These are phyloP conservation scores for Camelina neglecta DNA, from an alignment of 345 rosid genomes.

Conservation along the genomic window DNA sequence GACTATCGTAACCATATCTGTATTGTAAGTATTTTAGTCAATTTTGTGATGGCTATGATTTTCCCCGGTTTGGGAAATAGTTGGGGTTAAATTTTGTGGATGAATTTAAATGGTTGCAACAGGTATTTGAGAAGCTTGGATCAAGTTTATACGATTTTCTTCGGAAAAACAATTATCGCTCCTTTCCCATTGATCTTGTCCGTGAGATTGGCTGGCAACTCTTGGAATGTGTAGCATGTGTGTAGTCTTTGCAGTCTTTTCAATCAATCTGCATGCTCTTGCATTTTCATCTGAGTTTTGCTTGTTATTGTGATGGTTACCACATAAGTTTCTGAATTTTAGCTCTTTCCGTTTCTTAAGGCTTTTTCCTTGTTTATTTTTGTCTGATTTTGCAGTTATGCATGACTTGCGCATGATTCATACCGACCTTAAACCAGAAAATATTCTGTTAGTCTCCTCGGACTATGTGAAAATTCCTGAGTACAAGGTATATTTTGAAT, in stretches of 20 bases:
- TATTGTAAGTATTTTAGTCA: conserved; percentile 87
- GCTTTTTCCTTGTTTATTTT: neutral
- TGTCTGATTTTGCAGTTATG: conserved; percentile 66
- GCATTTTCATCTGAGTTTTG: conserved; percentile 38
- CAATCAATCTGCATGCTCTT: conserved; percentile 23
- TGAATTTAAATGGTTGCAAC: conserved; percentile 82
- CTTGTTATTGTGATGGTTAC: conserved; percentile 31
- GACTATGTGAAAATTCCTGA: conserved; percentile 83
- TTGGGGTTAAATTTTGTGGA: conserved; percentile 75
- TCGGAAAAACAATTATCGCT: conserved; percentile 97
- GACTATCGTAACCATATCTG: conserved; percentile 99
- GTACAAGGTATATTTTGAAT: conserved; percentile 60
- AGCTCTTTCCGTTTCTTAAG: neutral
- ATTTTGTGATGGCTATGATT: conserved; percentile 58
- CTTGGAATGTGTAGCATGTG: conserved; percentile 99
- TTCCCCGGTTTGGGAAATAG: conserved; percentile 62
- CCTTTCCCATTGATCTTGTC: conserved; percentile 96
- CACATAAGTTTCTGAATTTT: neutral
- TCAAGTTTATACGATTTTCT: conserved; percentile 98
- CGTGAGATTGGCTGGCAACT: conserved; percentile 99
- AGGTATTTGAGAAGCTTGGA: conserved; percentile 99
- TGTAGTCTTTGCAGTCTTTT: conserved; percentile 74
- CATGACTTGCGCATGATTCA: conserved; percentile 85
- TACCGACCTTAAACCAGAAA: conserved; percentile 91
- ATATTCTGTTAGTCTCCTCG: conserved; percentile 72